Conservation (phyloP, 257 asterid species). For the Nicotiana obtusifolia region DNA sequence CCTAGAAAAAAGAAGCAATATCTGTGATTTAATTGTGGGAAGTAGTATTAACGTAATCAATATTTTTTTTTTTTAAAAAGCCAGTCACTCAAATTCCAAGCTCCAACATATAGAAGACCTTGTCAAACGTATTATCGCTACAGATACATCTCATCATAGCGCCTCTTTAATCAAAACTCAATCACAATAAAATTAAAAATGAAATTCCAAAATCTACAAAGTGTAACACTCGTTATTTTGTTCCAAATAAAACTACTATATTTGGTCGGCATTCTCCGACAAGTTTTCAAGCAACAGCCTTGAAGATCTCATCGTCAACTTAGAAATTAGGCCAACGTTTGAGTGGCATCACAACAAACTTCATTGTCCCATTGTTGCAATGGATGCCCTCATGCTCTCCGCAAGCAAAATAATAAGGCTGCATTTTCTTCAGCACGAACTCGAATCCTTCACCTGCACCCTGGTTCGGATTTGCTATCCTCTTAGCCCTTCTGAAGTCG, state of each 20-base stretch:
- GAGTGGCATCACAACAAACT: conserved; percentile 57
- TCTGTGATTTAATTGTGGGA: too few relatives aligned
- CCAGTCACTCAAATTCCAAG: too few relatives aligned
- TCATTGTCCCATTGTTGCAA: conserved; percentile 68
- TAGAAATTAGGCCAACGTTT: conserved; percentile 32
- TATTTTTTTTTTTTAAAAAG: too few relatives aligned
- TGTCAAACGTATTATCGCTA: too few relatives aligned
- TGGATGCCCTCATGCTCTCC: conserved; percentile 56
- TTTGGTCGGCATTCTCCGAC: background rate
- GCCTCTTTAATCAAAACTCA: background rate
- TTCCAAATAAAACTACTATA: background rate
- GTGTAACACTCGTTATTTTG: background rate
- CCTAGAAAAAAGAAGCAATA: too few relatives aligned
- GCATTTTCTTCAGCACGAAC: conserved; percentile 51
- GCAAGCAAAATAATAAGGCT: conserved; percentile 61
- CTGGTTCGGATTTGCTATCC: conserved; percentile 37
- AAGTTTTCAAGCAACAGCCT: background rate
- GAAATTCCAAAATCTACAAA: background rate
- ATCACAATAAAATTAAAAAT: background rate
- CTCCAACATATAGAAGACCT: too few relatives aligned
- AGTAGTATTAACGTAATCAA: too few relatives aligned
- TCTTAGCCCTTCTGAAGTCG: conserved; percentile 48
- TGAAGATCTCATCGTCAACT: background rate
- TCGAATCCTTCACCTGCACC: conserved; percentile 59
- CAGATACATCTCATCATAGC: too few relatives aligned